Evolutionary conservation across 805 yeast species (phyloP), one percentile per base, ranked within the genome.

Genomic region (Wickerhamiella slavikovae): DNA sequence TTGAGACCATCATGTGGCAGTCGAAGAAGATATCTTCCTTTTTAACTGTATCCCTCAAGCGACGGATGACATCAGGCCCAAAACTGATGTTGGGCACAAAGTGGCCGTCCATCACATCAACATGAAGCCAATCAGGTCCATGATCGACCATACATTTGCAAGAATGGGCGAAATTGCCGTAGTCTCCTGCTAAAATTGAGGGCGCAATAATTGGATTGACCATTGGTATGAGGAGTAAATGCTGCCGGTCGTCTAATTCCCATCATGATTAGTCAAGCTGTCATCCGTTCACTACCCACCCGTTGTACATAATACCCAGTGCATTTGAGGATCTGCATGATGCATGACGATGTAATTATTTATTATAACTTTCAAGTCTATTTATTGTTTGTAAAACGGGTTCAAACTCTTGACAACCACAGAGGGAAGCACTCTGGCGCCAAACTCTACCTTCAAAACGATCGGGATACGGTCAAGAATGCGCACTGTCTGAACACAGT

Each of bases 51-150:
- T 69, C 64, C 44, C 95, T 68, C 47, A 83, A 64, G 20, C 78
- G 68, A 32, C 69, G 56, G 29, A 83, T 82, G 31, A 85, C 68
- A 33, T 93, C 93, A 22, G 92, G 80, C 16, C 99, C 99, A 45
- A 89, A 60, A 1, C 94, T 73, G 40, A 89, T 74, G 57, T 89
- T 89, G 40, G 98, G 98, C 29, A 89, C 99, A 49, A 89, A 89
- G 54, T 85, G 83, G 28, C 98, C 98, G 51, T 89, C 99, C 99
- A 89, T 89, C 28, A 89, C 85, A 54, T 89, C 99, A 30, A 89
- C 70, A 54, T 89, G 99, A 37, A 89, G 70, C 99, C 99, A 89
- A 45, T 85, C 93, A 14, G 94, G 92, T 15, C 77, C 74, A 33
- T 74, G 62, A 30, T 68, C 66, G 47, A 79, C 70, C 56, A 83